These are phyloP conservation scores for Saccharum officinarum DNA, from an alignment of 176 grass and related monocot genomes.

Conservation along the genomic window DNA sequence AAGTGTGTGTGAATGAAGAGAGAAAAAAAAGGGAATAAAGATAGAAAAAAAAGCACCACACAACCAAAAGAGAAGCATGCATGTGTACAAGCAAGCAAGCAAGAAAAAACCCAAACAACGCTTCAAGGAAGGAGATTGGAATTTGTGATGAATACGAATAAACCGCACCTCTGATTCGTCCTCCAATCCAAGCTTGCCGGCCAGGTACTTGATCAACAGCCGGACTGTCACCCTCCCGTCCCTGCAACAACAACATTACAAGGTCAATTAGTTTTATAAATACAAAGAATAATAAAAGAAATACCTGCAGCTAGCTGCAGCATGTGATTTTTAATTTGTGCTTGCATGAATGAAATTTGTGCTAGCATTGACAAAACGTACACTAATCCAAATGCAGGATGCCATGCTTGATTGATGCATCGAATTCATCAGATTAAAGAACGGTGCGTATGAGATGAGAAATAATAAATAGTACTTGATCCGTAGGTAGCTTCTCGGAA, in stretches of 20 bases:
- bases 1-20: not conserved
- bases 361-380: not conserved
- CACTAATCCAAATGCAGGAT: constrained; percentile 39
- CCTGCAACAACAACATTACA: constrained; percentile 44
- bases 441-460: not conserved
- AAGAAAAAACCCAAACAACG: not conserved
- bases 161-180: constrained; percentile 82
- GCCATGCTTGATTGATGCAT: not conserved
- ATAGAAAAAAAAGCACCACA: constrained; percentile 15
- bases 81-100: not conserved
- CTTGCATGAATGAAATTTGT: not conserved
- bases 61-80: not conserved
- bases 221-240: constrained; percentile 75
- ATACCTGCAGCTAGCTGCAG: not conserved
- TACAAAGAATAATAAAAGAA: not conserved
- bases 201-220: constrained; percentile 86
- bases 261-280: not conserved
- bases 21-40: not conserved
- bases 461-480: constrained; percentile 62
- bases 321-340: not conserved
- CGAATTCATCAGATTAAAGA: not conserved
- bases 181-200: constrained; percentile 66
- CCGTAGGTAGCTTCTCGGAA: constrained; percentile 87
- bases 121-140: constrained; percentile 2
- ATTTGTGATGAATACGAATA: not conserved